Base-by-base conservation (phyloP, 306 rosid genomes). In the Sicyos baderoa region DNA sequence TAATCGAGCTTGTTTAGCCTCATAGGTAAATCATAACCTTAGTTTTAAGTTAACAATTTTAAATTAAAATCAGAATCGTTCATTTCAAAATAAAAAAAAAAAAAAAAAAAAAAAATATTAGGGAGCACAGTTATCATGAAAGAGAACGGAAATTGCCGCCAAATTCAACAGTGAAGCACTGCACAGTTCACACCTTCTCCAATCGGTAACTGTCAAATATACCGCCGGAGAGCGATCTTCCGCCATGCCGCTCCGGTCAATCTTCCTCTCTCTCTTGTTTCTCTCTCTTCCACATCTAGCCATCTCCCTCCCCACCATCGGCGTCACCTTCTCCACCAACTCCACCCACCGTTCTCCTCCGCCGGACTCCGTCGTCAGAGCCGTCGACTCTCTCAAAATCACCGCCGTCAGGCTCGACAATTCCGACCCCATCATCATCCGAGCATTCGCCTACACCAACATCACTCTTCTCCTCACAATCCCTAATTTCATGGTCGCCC, bases 381-480 rank as follows among this genome's bases (percentile, higher is more conserved):
- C 85, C 21, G 53, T 85, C 18, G 2, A 58, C 16, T 54, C 77
- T 6, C 87, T 92, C 45, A 72, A 81, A 3, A 68, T 86, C 72
- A 21, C 35, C 17, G 75, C 91, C 12, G 81, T 92, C 79, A 87
- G 91, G 2, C 82, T 92, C 3, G 86, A 79, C 23, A 72, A 72
- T 48, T 77, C 98, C 0, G 84, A 87, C 82, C 90, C 96, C 0
- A 3, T 74, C 17, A 5, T 88, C 35, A 84, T 82, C 63, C 87
- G 88, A 0, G 51, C 81, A 78, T 86, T 92, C 82, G 72, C 85
- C 50, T 92, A 83, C 93, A 83, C 89, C 55, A 92, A 89, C 80
- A 49, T 78, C 22, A 21, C 89, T 42, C 75, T 89, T 58, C 79
- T 87, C 76, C 96, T 89, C 70, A 86, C 92, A 57, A 70, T 89